These are phyloP conservation scores for Septoria linicola DNA, from an alignment of 2,329 filamentous ascomycete species.

Conservation along the genomic window DNA sequence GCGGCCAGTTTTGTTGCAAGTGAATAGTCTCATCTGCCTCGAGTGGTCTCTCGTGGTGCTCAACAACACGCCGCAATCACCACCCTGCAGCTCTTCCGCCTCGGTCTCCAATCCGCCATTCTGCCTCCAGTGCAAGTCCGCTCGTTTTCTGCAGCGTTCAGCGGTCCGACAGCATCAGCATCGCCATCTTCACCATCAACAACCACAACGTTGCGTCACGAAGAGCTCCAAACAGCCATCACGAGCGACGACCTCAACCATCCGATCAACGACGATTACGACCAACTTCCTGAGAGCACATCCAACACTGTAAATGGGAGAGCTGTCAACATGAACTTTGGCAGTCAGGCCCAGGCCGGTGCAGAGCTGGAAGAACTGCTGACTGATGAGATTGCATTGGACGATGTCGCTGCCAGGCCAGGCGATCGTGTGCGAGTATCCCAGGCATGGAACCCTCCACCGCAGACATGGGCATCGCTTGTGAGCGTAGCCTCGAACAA, in stretches of 20 bases:
- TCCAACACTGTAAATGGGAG: slow-evolving; percentile 9
- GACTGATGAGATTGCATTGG: slow-evolving; percentile 78
- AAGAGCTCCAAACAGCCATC: slow-evolving; percentile 10
- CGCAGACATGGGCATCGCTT: slow-evolving; percentile 75
- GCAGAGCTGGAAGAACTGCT: slow-evolving; percentile 60
- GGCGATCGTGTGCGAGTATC: slow-evolving; percentile 10
- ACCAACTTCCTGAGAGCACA: not conserved
- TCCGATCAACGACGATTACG: slow-evolving; percentile 9
- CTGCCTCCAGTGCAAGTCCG: slow-evolving; percentile 21
- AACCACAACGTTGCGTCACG: not conserved
- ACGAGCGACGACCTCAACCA: slow-evolving; percentile 1
- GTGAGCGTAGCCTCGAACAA: slow-evolving; percentile 76
- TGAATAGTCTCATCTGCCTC: slow-evolving; percentile 7
- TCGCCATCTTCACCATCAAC: slow-evolving; percentile 3
- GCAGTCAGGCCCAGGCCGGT: slow-evolving; percentile 62
- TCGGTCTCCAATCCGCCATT: slow-evolving; percentile 16
- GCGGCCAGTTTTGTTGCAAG: slow-evolving; percentile 1
- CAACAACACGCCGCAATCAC: slow-evolving; percentile 7
- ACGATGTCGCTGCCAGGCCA: slow-evolving; percentile 58
- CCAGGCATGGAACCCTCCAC: slow-evolving; percentile 53
- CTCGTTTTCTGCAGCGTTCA: slow-evolving; percentile 20
- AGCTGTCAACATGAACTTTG: slow-evolving; percentile 11
- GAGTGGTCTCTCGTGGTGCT: slow-evolving; percentile 17
- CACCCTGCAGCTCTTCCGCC: slow-evolving; percentile 14
- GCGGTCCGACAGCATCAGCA: not conserved